phyloP scores from a whole-genome alignment of 176 grass and related monocot species.

The Cenchrus fungigraminus region DNA sequence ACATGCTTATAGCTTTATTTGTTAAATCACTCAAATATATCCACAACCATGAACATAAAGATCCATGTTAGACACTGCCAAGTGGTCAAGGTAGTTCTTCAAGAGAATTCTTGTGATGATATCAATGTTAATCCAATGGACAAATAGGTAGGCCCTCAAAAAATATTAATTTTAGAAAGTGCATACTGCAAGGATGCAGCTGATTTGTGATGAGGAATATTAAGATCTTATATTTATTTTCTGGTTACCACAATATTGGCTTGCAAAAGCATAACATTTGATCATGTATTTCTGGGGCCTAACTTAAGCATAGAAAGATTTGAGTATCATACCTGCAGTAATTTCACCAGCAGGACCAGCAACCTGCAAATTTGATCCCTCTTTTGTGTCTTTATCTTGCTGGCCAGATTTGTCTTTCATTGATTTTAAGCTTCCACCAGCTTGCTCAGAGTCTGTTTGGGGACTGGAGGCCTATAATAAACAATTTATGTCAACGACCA shows the following conservation, averaged over 20 bases:
- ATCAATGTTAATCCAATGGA: slow-evolving; percentile 7
- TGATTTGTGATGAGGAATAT: background rate
- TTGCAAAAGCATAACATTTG: slow-evolving; percentile 2
- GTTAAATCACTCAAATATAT: slow-evolving; percentile 17
- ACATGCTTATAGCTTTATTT: slow-evolving; percentile 5
- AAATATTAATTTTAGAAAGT: background rate
- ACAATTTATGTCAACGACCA: slow-evolving; percentile 41
- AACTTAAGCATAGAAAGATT: slow-evolving; percentile 27
- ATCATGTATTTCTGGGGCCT: slow-evolving; percentile 11
- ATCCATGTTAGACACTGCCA: background rate
- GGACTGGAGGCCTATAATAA: slow-evolving; percentile 72
- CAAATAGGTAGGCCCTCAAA: background rate
- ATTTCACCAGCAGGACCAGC: slow-evolving; percentile 86
- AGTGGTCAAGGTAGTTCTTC: background rate
- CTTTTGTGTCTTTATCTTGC: slow-evolving; percentile 83
- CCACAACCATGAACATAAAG: background rate
- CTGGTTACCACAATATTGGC: slow-evolving; percentile 1
- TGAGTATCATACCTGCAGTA: slow-evolving; percentile 70
- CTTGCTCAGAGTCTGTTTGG: slow-evolving; percentile 65
- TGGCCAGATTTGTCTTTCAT: slow-evolving; percentile 80
- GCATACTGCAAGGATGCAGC: background rate
- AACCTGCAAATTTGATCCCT: slow-evolving; percentile 78
- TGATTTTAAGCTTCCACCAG: slow-evolving; percentile 63
- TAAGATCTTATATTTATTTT: slow-evolving; percentile 13
- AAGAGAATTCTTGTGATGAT: background rate